Percentiles rank a stretch among this genome's conserved stretches.
phyloP scores from a whole-genome alignment of 306 rosid species.

The Astragalus glycyphyllos region DNA sequence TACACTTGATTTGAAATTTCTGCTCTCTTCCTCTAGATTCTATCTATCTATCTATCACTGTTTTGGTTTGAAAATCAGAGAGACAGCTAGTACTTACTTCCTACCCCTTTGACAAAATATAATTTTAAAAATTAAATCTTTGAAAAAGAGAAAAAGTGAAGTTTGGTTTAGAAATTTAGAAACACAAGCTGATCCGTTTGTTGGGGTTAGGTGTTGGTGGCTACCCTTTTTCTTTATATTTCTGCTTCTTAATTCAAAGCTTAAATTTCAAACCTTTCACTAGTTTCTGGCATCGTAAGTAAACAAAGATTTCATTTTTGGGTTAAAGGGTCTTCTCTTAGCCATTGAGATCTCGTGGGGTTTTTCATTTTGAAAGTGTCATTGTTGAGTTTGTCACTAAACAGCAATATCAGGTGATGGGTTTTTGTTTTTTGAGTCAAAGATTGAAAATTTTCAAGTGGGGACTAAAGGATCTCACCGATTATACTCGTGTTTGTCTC shows the following conservation, averaged over 20 bases:
- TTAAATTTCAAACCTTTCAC: constrained; percentile 47
- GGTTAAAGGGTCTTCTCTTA: constrained; percentile 26
- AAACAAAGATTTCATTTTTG: constrained; percentile 42
- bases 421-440: constrained; percentile 50
- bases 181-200: constrained; percentile 42
- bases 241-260: constrained; percentile 22
- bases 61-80: constrained; percentile 46
- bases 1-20: constrained; percentile 53
- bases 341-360: constrained; percentile 3
- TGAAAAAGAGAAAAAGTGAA: not conserved
- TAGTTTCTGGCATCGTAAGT: constrained; percentile 35
- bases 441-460: constrained; percentile 51
- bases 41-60: constrained; percentile 38
- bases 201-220: constrained; percentile 49
- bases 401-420: constrained; percentile 40
- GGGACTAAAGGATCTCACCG: constrained; percentile 58
- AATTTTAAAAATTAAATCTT: not conserved
- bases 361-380: constrained; percentile 6
- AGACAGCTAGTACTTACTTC: constrained; percentile 12
- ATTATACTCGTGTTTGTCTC: constrained; percentile 49
- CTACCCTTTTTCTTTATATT: constrained; percentile 41
- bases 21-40: constrained; percentile 52
- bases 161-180: constrained; percentile 39
- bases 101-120: constrained; percentile 27
- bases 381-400: constrained; percentile 25